Evolutionary conservation across 371 early-diverging fungal genomes (phyloP).

Genomic region (Gilbertella persicaria): DNA sequence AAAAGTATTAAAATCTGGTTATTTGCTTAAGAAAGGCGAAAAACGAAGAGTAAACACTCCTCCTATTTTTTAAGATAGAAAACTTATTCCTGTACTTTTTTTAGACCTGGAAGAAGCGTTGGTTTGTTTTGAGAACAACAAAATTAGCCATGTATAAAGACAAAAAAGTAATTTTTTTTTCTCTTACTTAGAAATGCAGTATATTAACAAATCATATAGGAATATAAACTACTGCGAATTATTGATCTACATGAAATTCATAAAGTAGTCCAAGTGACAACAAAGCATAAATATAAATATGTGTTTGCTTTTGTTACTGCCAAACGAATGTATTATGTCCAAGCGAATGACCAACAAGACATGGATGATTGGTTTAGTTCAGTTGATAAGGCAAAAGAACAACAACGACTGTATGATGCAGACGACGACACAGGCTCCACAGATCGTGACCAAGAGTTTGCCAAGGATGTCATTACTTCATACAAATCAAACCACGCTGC

Average conservation of each 20-base stretch:
- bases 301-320: constrained; percentile 82
- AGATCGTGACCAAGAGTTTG: constrained; percentile 51
- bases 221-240: constrained; percentile 77
- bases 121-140: constrained; percentile 83
- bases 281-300: constrained; percentile 61
- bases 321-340: constrained; percentile 74
- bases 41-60: constrained; percentile 71
- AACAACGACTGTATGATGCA: constrained; percentile 42
- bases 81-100: constrained; percentile 3
- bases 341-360: constrained; percentile 63
- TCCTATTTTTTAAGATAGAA: background rate
- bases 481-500: constrained; percentile 38
- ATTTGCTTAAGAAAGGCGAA: constrained; percentile 79
- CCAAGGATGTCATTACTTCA: constrained; percentile 42
- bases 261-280: constrained; percentile 73
- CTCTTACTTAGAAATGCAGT: too few species aligned
- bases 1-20: constrained; percentile 68
- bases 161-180: constrained; percentile 79
- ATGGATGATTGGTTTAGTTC: constrained; percentile 73
- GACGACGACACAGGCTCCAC: constrained; percentile 52
- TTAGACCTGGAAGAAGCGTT: constrained; percentile 84
- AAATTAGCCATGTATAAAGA: constrained; percentile 86
- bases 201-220: too few species aligned
- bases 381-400: constrained; percentile 56
- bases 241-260: constrained; percentile 76